Evolutionary conservation across 305 asterid species (phyloP), one percentile per base, ranked within the genome.

Genomic region (Fraxinus baroniana): DNA sequence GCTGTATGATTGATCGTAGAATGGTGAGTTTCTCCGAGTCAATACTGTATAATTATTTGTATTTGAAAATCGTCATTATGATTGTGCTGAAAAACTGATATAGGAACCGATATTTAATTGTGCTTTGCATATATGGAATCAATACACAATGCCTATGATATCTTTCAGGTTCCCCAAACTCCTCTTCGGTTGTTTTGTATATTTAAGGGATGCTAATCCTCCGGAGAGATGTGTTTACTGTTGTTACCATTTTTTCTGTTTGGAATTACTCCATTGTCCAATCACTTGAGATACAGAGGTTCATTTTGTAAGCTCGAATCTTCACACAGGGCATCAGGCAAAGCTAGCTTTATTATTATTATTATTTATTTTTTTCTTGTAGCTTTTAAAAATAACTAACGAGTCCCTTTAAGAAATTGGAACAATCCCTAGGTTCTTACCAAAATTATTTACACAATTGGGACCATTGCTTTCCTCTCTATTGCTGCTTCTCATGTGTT

Each of bases 1-100:
- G 98, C 86, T 84, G 86, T 74, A 94, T 94, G 98, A 92, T 94
- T 82, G 98, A 94, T 88, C 97, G 98, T 66, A 89, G 98, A 85
- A 94, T 94, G 98, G 98, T 94, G 86, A 90, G 91, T 52, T 76
- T 26, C 74, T 66, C 36, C 15, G 3, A 24, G 7, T 62, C 30
- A 22, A 24, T 24, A 66, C 74, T 66, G 74, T 26, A 12, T 24
- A 0, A 3, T 46, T 46, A 46, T 66, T 28, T 12, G n/a, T 66
- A 62, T 62, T 24, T 62, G 71, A 66, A 60, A 66, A 66, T 28
- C 1, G 7, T 66, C 32, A 26, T 26, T 24, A 10, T 66, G 18
- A 62, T 24, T 66, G 7, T 66, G 37, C 5, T 26, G 7, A 4
- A 66, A 24, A 66, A 66, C 74, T 66, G 36, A 66, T 66, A 64